A percentile compares a stretch with the other conserved stretches of the same genome.
phyloP scores from a whole-genome alignment of 495 filamentous ascomycete species.

The Trichocladium uniseriatum region DNA sequence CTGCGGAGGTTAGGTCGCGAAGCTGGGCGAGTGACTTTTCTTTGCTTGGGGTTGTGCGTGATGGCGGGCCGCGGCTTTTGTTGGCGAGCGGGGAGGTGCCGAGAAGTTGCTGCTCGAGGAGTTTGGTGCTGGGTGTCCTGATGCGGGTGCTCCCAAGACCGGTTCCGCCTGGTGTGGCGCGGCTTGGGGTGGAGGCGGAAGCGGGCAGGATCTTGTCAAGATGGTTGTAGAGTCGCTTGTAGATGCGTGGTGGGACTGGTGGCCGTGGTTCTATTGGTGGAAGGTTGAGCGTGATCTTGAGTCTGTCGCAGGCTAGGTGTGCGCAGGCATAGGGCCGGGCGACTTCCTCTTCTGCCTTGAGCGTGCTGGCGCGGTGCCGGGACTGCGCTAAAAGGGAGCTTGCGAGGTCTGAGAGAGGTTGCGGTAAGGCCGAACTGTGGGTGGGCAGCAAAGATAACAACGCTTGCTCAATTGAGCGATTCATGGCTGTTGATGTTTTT shows the following conservation, averaged over 20 bases:
- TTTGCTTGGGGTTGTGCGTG: constrained; percentile 18
- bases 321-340: constrained; percentile 81
- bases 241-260: constrained; percentile 72
- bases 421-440: constrained; percentile 59
- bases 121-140: constrained; percentile 29
- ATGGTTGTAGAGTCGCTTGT: constrained; percentile 74
- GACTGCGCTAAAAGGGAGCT: constrained; percentile 80
- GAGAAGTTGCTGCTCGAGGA: constrained; percentile 18
- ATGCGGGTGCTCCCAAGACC: not conserved
- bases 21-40: constrained; percentile 32
- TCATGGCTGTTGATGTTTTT: constrained; percentile 55
- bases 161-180: constrained; percentile 17
- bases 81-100: constrained; percentile 13
- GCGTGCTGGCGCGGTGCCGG: constrained; percentile 61
- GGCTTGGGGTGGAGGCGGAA: constrained; percentile 22
- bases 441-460: constrained; percentile 71
- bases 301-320: constrained; percentile 81
- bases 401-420: constrained; percentile 66
- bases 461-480: constrained; percentile 65
- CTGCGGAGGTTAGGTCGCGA: constrained; percentile 5
- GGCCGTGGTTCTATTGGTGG: constrained; percentile 71
- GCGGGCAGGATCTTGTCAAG: constrained; percentile 61
- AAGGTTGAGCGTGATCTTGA: constrained; percentile 75
- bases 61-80: not conserved
- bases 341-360: constrained; percentile 85